Base-by-base conservation (phyloP, 2,329 filamentous ascomycete species). In the Neofusicoccum cordaticola region DNA sequence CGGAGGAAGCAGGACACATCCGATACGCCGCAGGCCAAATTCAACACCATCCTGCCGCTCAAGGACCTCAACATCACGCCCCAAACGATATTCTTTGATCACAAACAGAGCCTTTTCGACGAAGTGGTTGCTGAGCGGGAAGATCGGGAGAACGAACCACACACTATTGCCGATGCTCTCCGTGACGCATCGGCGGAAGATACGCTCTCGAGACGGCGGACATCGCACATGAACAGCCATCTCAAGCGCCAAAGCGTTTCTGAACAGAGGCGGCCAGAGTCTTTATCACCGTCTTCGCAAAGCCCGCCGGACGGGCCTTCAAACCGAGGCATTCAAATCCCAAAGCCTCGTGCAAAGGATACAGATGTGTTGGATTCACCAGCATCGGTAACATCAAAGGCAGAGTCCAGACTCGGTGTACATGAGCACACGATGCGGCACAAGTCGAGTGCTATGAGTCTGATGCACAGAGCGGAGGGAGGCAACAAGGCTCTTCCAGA, bases 81-180 rank as follows among this genome's bases (percentile, higher is more conserved):
- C 2, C 92, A 97, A 73, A 98, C 92, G 0, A 89, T 99, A 1
- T 90, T 98, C 73, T 98, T 98, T 71, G 93, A 97, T 69, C 92
- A 93, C 63, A 86, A 87, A 44, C 84, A 83, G 45, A 81, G 86
- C 8, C 78, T 87, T 9, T 79, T 81, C 47, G 77, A 80, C n/a
- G 66, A 74, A 47, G 71, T 69, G 31, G 67, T 71, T 19, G 69
- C 66, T 31, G 73, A 68, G 67, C 73, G 31, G 71, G 79, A 66
- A 69, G 72, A 75, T 65, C 69, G 75, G 62, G 69, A 72, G 35
- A 68, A 65, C 37, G 76, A 75, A 42, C 85, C 87, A 4, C 90
- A 92, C 69, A 96, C 93, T 0, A 95, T 98, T 69, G 88, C 91
- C 3, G 94, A 98, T 77, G 95, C 95, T 5, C 82, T 98, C 15